These are phyloP conservation scores for Rhodotorula toruloides DNA, from an alignment of 768 basidiomycete genomes.

Conservation along the genomic window DNA sequence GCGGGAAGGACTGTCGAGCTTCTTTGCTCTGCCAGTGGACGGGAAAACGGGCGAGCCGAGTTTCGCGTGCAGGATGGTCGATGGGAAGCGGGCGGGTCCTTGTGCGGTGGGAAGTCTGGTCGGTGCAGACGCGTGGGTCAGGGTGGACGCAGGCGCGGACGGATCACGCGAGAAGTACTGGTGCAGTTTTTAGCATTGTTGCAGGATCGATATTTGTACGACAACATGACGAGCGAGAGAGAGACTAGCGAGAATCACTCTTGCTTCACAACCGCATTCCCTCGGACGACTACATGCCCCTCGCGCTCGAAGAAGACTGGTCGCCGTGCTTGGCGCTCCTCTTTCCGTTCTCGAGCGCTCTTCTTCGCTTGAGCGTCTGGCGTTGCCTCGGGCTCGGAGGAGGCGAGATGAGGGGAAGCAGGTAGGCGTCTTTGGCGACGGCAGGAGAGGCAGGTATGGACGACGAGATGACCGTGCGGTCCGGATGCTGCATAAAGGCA, in stretches of 20 bases:
- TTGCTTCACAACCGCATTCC: not conserved
- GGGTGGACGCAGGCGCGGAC: not conserved
- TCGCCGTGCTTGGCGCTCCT: not conserved
- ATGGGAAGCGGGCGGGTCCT: not conserved
- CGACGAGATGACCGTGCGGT: constrained; percentile 28
- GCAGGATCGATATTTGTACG: not conserved
- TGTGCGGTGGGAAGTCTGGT: constrained; percentile 6
- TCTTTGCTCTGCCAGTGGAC: not conserved
- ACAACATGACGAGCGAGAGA: not conserved
- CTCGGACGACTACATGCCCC: constrained; percentile 21
- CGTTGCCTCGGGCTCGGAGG: fast-evolving
- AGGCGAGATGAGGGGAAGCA: constrained; percentile 23
- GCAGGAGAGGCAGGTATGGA: constrained; percentile 27
- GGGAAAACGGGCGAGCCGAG: not conserved
- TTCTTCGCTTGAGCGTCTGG: not conserved
- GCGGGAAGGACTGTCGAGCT: not conserved
- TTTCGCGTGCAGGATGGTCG: too few relatives aligned
- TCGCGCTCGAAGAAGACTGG: constrained; percentile 27
- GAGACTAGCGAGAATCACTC: not conserved
- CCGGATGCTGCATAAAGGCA: constrained; percentile 9
- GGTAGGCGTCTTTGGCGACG: constrained; percentile 18
- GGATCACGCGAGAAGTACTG: not conserved
- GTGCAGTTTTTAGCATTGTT: not conserved
- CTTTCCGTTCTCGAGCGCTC: constrained; percentile 9
- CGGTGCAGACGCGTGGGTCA: not conserved